phyloP scores from a whole-genome alignment of 2,329 filamentous ascomycete species.

The Fusarium sambucinum region DNA sequence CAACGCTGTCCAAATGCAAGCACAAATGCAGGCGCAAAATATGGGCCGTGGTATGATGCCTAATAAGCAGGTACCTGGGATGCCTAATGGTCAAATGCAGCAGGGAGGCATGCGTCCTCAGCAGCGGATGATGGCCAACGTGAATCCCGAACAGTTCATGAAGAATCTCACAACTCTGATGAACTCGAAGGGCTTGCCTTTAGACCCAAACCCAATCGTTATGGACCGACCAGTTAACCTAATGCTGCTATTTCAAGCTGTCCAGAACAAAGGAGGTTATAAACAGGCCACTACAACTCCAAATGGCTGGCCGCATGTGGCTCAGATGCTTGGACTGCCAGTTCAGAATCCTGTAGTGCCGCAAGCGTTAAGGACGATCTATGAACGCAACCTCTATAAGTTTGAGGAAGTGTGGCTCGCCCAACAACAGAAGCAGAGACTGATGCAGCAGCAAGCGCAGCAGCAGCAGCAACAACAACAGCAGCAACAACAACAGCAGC shows the following conservation, averaged over 20 bases:
- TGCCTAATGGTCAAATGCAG: slow-evolving; percentile 69
- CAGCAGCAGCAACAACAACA: slow-evolving; percentile 57
- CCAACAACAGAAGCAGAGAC: slow-evolving; percentile 66
- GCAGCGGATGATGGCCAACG: slow-evolving; percentile 56
- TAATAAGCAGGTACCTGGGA: slow-evolving; percentile 62
- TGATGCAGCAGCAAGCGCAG: slow-evolving; percentile 62
- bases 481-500: slow-evolving; percentile 54
- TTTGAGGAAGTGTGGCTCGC: slow-evolving; percentile 79
- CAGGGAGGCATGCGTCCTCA: slow-evolving; percentile 65
- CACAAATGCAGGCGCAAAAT: slow-evolving; percentile 63
- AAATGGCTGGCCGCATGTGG: slow-evolving; percentile 80
- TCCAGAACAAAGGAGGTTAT: slow-evolving; percentile 81
- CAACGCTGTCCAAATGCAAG: slow-evolving; percentile 64
- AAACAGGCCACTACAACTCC: slow-evolving; percentile 76
- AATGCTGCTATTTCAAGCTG: slow-evolving; percentile 80
- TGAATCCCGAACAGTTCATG: slow-evolving; percentile 76
- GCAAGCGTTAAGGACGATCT: slow-evolving; percentile 77
- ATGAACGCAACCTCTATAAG: slow-evolving; percentile 78
- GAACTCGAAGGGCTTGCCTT: slow-evolving; percentile 75
- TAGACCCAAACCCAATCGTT: slow-evolving; percentile 81
- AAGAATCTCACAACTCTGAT: slow-evolving; percentile 84
- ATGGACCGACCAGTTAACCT: slow-evolving; percentile 80
- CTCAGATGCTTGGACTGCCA: slow-evolving; percentile 72
- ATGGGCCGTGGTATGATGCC: slow-evolving; percentile 65
- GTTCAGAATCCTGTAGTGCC: slow-evolving; percentile 75